phyloP scores from a whole-genome alignment of 1,139 yeast genomes.

The Magnusiomyces sp. region DNA sequence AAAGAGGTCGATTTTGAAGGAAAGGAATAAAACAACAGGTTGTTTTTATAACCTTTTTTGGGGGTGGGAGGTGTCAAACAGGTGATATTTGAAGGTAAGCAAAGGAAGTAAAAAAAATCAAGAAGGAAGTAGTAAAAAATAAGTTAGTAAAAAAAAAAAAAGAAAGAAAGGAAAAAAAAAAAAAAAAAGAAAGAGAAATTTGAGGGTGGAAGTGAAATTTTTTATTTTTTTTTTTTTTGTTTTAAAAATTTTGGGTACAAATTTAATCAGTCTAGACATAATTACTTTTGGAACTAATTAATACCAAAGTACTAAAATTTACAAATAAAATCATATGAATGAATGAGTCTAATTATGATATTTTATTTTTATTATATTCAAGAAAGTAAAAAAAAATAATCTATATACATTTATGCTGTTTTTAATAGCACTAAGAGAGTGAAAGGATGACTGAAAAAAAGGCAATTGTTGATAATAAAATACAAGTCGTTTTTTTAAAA shows the following conservation, averaged over 20 bases:
- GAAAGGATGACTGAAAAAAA: not conserved
- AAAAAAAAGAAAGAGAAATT: constrained; percentile 5
- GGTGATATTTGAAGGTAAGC: not conserved
- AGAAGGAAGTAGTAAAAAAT: not conserved
- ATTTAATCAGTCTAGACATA: not conserved
- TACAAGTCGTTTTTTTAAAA: too few species aligned
- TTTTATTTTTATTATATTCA: not conserved
- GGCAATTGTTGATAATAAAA: too few species aligned
- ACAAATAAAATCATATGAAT: not conserved
- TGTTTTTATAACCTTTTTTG: not conserved
- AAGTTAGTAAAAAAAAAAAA: constrained; percentile 1
- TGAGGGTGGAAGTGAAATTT: not conserved
- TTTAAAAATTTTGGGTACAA: not conserved
- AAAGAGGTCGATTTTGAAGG: too few species aligned
- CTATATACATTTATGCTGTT: constrained; percentile 1
- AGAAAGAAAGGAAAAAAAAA: constrained; percentile 3
- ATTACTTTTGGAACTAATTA: not conserved
- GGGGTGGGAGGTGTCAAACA: not conserved
- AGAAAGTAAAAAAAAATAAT: not conserved
- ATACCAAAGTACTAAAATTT: constrained; percentile 1
- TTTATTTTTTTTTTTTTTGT: not conserved
- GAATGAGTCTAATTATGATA: not conserved
- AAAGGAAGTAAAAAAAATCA: not conserved
- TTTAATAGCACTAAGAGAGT: constrained; percentile 6
- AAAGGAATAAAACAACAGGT: too few species aligned